These are phyloP conservation scores for Volvox africanus DNA, from an alignment of 139 green algal genomes.

Conservation along the genomic window DNA sequence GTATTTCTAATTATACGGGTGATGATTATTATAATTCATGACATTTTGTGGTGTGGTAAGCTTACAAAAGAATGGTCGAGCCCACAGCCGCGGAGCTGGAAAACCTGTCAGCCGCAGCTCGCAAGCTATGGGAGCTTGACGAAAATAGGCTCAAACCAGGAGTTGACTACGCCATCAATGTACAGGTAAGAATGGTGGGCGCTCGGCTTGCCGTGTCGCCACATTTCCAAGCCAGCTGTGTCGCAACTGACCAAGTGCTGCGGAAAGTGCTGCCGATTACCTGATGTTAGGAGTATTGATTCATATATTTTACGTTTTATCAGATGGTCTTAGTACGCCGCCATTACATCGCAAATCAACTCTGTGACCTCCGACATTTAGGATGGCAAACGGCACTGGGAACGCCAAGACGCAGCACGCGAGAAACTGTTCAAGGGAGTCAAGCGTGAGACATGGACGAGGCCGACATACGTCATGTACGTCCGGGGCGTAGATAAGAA, in stretches of 20 bases:
- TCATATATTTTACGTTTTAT: too few relatives aligned
- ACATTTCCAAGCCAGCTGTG: too few relatives aligned
- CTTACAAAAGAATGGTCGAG: not conserved
- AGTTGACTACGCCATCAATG: slow-evolving; percentile 60
- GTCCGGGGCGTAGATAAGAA: not conserved
- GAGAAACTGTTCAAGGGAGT: slow-evolving; percentile 73
- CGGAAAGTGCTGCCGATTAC: too few relatives aligned
- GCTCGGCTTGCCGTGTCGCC: too few relatives aligned
- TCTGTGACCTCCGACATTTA: slow-evolving; percentile 27
- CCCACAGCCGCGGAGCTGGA: slow-evolving; percentile 32
- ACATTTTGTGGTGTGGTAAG: too few relatives aligned
- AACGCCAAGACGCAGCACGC: slow-evolving; percentile 54
- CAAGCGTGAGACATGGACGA: slow-evolving; percentile 53
- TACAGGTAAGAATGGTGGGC: slow-evolving; percentile 39
- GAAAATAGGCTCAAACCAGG: slow-evolving; percentile 51
- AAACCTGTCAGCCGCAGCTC: not conserved
- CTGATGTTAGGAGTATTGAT: too few relatives aligned
- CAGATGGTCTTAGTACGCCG: not conserved
- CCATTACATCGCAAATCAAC: not conserved
- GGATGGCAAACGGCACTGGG: slow-evolving; percentile 63
- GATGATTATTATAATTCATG: too few relatives aligned
- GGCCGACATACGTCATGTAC: slow-evolving; percentile 62
- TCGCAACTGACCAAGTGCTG: too few relatives aligned
- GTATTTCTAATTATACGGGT: too few relatives aligned
- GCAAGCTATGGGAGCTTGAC: slow-evolving; percentile 53